These are phyloP conservation scores for Isabelozyma heimii DNA, from an alignment of 805 yeast species.

Conservation along the genomic window DNA sequence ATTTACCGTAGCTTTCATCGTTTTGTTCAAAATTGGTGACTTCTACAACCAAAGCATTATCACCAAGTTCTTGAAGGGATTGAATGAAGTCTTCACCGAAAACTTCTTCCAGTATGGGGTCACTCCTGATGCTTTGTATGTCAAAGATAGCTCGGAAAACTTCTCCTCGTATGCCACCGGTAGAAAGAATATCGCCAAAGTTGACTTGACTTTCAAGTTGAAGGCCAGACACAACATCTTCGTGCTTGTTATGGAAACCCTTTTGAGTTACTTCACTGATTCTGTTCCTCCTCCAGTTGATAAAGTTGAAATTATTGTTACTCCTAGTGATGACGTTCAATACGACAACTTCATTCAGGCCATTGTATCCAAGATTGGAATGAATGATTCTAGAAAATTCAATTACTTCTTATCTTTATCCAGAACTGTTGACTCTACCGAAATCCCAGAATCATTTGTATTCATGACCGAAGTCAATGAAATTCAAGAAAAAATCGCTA, in stretches of 20 bases:
- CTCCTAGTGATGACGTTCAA: slow-evolving; percentile 46
- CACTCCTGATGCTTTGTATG: slow-evolving; percentile 39
- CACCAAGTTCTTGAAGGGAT: slow-evolving; percentile 47
- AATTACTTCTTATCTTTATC: slow-evolving; percentile 85
- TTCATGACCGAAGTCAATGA: slow-evolving; percentile 90
- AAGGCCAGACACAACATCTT: slow-evolving; percentile 79
- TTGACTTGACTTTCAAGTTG: slow-evolving; percentile 61
- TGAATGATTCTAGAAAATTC: slow-evolving; percentile 72
- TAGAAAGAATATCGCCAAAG: slow-evolving; percentile 67
- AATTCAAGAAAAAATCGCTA: slow-evolving; percentile 63
- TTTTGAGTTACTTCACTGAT: slow-evolving; percentile 56
- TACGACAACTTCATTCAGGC: slow-evolving; percentile 78
- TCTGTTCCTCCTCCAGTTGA: slow-evolving; percentile 56
- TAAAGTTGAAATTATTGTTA: slow-evolving; percentile 59
- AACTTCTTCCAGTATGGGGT: slow-evolving; percentile 83
- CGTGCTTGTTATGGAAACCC: slow-evolving; percentile 60
- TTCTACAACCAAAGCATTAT: slow-evolving; percentile 56
- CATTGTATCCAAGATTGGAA: slow-evolving; percentile 77
- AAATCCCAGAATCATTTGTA: slow-evolving; percentile 72
- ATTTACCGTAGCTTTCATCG: slow-evolving; percentile 47
- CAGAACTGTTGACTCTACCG: slow-evolving; percentile 68
- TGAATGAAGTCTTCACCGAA: slow-evolving; percentile 51
- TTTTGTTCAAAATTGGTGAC: slow-evolving; percentile 58
- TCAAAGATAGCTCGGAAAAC: slow-evolving; percentile 62
- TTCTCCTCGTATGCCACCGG: slow-evolving; percentile 85